Evolutionary conservation across 192 early-diverging fungal genomes (phyloP).

Genomic region (Jimgerdemannia lactiflua): DNA sequence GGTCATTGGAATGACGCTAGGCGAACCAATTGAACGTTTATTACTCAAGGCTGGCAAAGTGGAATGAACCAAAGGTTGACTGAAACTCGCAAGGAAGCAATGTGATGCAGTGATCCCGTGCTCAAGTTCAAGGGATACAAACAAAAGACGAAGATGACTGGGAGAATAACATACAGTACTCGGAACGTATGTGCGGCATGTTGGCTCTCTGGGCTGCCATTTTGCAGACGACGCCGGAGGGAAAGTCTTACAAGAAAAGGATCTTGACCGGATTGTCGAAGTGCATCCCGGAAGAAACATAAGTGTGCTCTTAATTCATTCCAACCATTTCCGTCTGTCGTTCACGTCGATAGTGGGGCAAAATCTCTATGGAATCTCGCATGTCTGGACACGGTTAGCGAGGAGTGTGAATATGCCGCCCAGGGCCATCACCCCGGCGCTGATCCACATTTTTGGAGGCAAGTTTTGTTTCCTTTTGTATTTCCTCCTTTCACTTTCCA

Average conservation of each 20-base stretch:
- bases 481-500: too few relatives aligned
- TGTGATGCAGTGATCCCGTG: too few relatives aligned
- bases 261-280: background rate
- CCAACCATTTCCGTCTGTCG: background rate
- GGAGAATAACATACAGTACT: slow-evolving; percentile 62
- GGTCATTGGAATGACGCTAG: too few relatives aligned
- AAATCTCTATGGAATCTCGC: slow-evolving; percentile 46
- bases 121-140: slow-evolving; percentile 34
- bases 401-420: slow-evolving; percentile 66
- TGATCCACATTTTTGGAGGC: slow-evolving; percentile 63
- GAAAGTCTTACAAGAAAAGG: slow-evolving; percentile 15
- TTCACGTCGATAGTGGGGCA: slow-evolving; percentile 26
- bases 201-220: slow-evolving; percentile 70
- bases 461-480: slow-evolving; percentile 1
- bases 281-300: background rate
- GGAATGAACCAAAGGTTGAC: too few relatives aligned
- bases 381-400: slow-evolving; percentile 74
- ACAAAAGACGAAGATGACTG: slow-evolving; percentile 24
- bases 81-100: too few relatives aligned
- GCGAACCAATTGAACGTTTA: too few relatives aligned
- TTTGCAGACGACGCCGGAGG: slow-evolving; percentile 46
- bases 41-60: too few relatives aligned
- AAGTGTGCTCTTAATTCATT: background rate
- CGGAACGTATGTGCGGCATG: slow-evolving; percentile 61
- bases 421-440: slow-evolving; percentile 57